Percentiles rank a stretch among this genome's conserved stretches.
Evolutionary conservation across 176 grass and related monocot species (phyloP).

Genomic region (Alloteropsis semialata): DNA sequence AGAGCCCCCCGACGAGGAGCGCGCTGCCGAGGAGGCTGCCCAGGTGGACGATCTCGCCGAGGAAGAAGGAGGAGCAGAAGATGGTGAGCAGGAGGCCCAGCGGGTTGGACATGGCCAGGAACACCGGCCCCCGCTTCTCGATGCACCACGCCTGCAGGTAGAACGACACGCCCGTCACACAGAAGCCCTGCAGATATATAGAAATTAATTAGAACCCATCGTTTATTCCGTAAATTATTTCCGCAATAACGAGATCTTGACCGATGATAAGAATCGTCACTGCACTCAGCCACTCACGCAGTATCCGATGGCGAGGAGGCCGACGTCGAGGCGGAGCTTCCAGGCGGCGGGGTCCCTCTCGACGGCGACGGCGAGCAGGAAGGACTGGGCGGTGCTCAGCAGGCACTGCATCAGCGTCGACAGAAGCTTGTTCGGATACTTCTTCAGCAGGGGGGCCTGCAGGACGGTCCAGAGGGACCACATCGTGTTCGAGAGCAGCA

Average conservation of each 20-base stretch:
- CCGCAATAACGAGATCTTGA: no score
- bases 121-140: conserved; percentile 58
- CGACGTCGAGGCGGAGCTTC: conserved; percentile 57
- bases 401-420: conserved; percentile 45
- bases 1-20: conserved; percentile 43
- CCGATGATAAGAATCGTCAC: no score
- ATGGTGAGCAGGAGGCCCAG: conserved; percentile 57
- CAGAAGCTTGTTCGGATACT: conserved; percentile 77
- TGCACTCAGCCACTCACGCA: no score
- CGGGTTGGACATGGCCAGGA: conserved; percentile 62
- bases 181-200: conserved; percentile 35
- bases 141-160: conserved; percentile 78
- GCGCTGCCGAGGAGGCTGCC: conserved; percentile 52
- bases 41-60: conserved; percentile 50
- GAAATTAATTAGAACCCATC: not conserved
- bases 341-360: conserved; percentile 53
- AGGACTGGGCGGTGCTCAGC: conserved; percentile 51
- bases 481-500: conserved; percentile 36
- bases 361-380: conserved; percentile 38
- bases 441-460: conserved; percentile 55
- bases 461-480: conserved; percentile 79
- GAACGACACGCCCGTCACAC: conserved; percentile 51
- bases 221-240: no score
- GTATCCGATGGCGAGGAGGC: conserved; percentile 51
- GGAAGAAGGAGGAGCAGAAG: conserved; percentile 57